Conservation (phyloP, 345 rosid species). For the Orychophragmus violaceus region DNA sequence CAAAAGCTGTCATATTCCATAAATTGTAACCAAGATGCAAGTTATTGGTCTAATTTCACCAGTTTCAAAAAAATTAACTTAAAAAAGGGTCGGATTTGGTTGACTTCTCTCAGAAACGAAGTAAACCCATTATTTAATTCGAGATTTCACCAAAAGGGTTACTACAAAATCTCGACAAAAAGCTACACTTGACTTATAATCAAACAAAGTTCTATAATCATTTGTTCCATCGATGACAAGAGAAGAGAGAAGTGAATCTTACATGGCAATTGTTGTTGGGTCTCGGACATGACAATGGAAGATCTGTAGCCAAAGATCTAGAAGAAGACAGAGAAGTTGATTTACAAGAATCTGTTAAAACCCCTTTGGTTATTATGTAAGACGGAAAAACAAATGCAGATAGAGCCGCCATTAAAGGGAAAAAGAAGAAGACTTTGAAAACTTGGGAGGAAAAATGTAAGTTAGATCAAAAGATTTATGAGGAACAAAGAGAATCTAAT, state of each 20-base stretch:
- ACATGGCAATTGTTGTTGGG: constrained; percentile 35
- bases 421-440: not conserved
- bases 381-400: constrained; percentile 64
- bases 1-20: constrained; percentile 11
- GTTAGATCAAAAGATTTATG: constrained; percentile 1
- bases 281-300: constrained; percentile 33
- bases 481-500: constrained; percentile 2
- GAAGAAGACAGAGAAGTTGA: constrained; percentile 36
- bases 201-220: not conserved
- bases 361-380: constrained; percentile 27
- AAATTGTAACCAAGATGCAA: not conserved
- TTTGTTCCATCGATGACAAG: not conserved
- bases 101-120: not conserved
- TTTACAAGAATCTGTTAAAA: constrained; percentile 40
- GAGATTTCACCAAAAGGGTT: not conserved
- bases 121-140: constrained; percentile 32
- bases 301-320: constrained; percentile 44
- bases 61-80: not conserved
- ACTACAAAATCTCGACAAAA: not conserved
- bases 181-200: not conserved
- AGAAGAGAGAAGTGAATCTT: constrained; percentile 13
- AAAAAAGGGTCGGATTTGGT: constrained; percentile 2
- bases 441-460: not conserved
- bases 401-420: constrained; percentile 67
- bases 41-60: constrained; percentile 3